Conservation (phyloP, 441 rosid genomes). For the Euphorbia corollata region DNA sequence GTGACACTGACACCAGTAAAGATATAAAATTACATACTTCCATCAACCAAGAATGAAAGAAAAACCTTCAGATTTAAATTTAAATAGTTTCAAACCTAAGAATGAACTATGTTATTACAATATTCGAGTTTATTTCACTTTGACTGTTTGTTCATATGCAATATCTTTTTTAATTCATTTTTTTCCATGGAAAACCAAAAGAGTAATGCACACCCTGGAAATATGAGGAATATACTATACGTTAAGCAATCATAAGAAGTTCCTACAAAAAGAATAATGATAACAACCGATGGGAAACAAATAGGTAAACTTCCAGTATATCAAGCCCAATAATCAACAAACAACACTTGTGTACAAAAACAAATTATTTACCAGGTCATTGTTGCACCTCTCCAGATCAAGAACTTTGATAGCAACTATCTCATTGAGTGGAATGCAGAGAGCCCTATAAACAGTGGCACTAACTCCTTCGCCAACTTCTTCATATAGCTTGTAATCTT, state of each 20-base stretch:
- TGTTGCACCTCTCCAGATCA: conserved; percentile 94
- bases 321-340: neutral
- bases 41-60: neutral
- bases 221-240: conserved; percentile 4
- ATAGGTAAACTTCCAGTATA: neutral
- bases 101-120: conserved; percentile 10
- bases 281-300: conserved; percentile 8
- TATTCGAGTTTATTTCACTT: conserved; percentile 10
- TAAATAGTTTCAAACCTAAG: conserved; percentile 8
- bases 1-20: neutral
- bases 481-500: conserved; percentile 75
- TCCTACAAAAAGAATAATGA: conserved; percentile 4
- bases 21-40: conserved; percentile 10
- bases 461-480: conserved; percentile 99
- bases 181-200: neutral
- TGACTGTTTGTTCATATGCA: neutral
- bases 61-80: neutral
- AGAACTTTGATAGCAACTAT: conserved; percentile 91
- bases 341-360: too few species aligned
- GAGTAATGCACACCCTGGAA: neutral
- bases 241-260: conserved; percentile 8
- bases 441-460: conserved; percentile 85
- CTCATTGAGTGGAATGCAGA: conserved; percentile 82
- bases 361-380: conserved; percentile 61
- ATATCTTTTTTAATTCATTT: conserved; percentile 2